Evolutionary conservation across 768 basidiomycete genomes (phyloP).

Genomic region (Crassisporium funariophilum): DNA sequence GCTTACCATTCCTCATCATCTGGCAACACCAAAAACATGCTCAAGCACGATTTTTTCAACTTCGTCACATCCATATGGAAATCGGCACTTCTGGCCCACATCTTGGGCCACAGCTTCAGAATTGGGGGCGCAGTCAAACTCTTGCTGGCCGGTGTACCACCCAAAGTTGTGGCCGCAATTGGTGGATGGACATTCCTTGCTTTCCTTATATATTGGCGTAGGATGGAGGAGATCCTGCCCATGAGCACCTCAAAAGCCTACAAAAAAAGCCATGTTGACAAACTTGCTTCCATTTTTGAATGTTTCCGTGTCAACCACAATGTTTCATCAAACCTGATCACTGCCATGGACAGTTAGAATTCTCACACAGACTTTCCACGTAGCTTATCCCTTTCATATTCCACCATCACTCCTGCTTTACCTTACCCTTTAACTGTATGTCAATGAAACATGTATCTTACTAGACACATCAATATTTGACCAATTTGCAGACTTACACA

Average conservation of each 20-base stretch:
- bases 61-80: neutral
- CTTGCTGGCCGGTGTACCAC: slow-evolving; percentile 19
- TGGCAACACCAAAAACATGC: neutral
- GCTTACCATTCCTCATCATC: neutral
- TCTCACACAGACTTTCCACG: no score
- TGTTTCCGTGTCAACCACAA: neutral
- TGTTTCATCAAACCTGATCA: neutral
- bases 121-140: slow-evolving; percentile 30
- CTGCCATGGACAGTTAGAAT: no score
- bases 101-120: slow-evolving; percentile 25
- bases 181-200: slow-evolving; percentile 30
- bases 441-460: no score
- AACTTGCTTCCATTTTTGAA: neutral
- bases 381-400: no score
- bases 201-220: slow-evolving; percentile 31
- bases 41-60: neutral
- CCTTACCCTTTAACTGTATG: no score
- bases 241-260: slow-evolving; percentile 9
- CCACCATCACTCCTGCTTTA: no score
- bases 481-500: no score
- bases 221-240: slow-evolving; percentile 18
- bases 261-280: neutral
- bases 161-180: slow-evolving; percentile 23
- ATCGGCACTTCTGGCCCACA: neutral
- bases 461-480: no score